phyloP scores from a whole-genome alignment of 208 protist species.

The Leishmania amazonensis region DNA sequence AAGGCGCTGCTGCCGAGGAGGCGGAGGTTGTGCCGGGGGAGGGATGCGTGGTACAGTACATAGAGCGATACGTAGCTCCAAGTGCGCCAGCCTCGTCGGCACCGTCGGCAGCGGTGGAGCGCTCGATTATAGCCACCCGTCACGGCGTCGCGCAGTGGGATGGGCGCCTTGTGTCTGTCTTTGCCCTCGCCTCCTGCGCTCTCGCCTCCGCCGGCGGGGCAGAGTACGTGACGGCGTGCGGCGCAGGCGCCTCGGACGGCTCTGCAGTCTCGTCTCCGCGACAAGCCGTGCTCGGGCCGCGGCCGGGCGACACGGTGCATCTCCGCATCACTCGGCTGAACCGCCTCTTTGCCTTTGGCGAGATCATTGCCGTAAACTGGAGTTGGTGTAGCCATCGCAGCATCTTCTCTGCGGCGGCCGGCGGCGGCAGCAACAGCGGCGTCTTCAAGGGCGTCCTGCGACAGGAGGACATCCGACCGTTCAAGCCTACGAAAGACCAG shows the following conservation, averaged over 20 bases:
- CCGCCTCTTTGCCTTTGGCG: constrained; percentile 58
- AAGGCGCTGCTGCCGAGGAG: background rate
- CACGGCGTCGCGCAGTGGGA: constrained; percentile 81
- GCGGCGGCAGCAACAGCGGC: constrained; percentile 11
- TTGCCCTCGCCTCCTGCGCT: constrained; percentile 13
- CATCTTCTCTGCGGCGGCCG: background rate
- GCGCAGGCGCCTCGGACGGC: background rate
- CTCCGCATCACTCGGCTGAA: constrained; percentile 62
- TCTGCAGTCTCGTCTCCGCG: background rate
- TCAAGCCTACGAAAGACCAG: constrained; percentile 54
- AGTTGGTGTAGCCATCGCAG: constrained; percentile 59
- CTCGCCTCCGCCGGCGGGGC: background rate
- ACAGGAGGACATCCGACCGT: constrained; percentile 77
- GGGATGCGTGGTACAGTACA: constrained; percentile 58
- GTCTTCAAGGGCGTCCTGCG: constrained; percentile 71
- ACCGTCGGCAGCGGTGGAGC: constrained; percentile 5
- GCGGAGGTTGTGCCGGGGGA: constrained; percentile 45
- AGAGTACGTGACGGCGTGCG: background rate
- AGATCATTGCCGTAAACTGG: constrained; percentile 76
- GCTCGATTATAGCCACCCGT: constrained; percentile 43
- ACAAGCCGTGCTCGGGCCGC: constrained; percentile 49
- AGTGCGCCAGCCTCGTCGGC: background rate
- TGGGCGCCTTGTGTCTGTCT: constrained; percentile 54
- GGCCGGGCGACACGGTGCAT: constrained; percentile 61
- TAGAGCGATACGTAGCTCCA: constrained; percentile 4